Evolutionary conservation across 306 rosid genomes (phyloP).

Genomic region (Gleditsia sinensis): DNA sequence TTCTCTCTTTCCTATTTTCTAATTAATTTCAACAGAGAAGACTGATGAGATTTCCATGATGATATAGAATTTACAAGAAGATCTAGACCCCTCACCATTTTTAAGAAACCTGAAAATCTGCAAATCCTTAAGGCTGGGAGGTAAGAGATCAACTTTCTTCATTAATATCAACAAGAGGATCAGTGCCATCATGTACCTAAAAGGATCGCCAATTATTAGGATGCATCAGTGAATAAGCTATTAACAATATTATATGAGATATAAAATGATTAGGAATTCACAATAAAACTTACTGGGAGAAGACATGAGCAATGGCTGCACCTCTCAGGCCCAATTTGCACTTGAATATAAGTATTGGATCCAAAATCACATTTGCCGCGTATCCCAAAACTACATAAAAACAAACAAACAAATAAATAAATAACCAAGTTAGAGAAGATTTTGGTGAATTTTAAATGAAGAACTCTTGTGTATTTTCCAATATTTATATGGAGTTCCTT

Average conservation of each 20-base stretch:
- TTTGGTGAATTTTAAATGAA: background rate
- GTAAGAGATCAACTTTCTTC: conserved; percentile 71
- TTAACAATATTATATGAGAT: no score
- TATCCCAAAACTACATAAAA: conserved; percentile 62
- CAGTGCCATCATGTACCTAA: conserved; percentile 77
- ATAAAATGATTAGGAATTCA: background rate
- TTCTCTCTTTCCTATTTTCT: background rate
- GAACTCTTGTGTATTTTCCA: background rate
- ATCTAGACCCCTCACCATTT: conserved; percentile 55
- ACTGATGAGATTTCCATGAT: background rate
- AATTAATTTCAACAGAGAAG: background rate
- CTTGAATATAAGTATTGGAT: conserved; percentile 72
- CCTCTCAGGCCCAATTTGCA: conserved; percentile 72
- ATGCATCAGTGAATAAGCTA: no score
- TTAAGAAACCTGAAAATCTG: conserved; percentile 76
- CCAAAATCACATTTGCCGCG: conserved; percentile 61
- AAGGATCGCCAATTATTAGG: background rate
- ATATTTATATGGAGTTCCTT: background rate
- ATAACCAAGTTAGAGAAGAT: background rate
- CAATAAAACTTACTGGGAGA: conserved; percentile 73
- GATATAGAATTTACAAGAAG: background rate
- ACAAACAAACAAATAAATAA: conserved; percentile 7
- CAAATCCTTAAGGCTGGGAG: conserved; percentile 70
- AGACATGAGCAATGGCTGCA: conserved; percentile 92
- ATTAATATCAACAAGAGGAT: conserved; percentile 57